Evolutionary conservation across 208 protist genomes (phyloP).

Genomic region (Trypanosoma platydactyli): DNA sequence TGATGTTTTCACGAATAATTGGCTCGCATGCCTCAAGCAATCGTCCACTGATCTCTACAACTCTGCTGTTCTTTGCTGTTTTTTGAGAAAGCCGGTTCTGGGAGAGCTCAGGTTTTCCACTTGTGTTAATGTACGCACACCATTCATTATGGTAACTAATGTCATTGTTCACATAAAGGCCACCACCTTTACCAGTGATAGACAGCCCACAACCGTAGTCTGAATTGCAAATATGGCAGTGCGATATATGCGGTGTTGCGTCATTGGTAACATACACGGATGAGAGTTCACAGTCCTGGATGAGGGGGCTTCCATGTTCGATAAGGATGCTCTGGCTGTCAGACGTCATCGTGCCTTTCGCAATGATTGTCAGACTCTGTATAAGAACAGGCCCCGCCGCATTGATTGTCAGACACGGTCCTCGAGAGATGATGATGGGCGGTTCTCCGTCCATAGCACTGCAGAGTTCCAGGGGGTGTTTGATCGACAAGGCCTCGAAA

Average conservation of each 20-base stretch:
- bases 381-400: slow-evolving; percentile 35
- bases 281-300: slow-evolving; percentile 41
- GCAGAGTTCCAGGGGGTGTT: slow-evolving; percentile 38
- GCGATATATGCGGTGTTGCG: slow-evolving; percentile 28
- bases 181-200: slow-evolving; percentile 31
- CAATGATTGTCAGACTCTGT: slow-evolving; percentile 28
- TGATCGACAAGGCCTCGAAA: slow-evolving; percentile 39
- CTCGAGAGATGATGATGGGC: slow-evolving; percentile 33
- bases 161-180: slow-evolving; percentile 41
- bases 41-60: slow-evolving; percentile 35
- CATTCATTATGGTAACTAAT: slow-evolving; percentile 41
- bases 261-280: slow-evolving; percentile 41
- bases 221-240: slow-evolving; percentile 40
- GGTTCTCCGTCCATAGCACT: slow-evolving; percentile 35
- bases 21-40: slow-evolving; percentile 13
- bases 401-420: slow-evolving; percentile 39
- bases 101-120: slow-evolving; percentile 26
- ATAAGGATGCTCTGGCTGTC: slow-evolving; percentile 39
- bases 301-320: slow-evolving; percentile 35
- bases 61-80: slow-evolving; percentile 15
- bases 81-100: slow-evolving; percentile 44
- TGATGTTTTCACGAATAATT: slow-evolving; percentile 45
- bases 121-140: slow-evolving; percentile 36
- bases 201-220: slow-evolving; percentile 34
- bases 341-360: slow-evolving; percentile 32